Conservation (phyloP, 2,329 filamentous ascomycete species). For the Diaporthe vexans region DNA sequence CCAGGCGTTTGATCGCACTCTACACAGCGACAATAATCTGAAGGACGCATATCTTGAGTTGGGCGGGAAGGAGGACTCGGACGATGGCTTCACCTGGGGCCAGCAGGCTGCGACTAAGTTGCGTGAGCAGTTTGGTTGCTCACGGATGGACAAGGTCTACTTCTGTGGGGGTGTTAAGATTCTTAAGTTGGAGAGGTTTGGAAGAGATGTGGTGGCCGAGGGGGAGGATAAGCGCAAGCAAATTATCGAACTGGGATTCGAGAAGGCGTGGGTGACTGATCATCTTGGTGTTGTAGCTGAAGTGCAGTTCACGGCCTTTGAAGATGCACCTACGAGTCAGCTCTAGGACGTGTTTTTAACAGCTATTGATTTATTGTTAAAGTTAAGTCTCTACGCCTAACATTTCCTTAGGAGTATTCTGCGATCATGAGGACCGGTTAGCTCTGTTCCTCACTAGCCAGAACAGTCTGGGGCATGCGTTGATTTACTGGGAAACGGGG, state of each 20-base stretch:
- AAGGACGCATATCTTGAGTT: slow-evolving; percentile 66
- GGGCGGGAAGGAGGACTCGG: slow-evolving; percentile 64
- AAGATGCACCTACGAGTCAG: neutral
- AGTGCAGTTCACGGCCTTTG: neutral
- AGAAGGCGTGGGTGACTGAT: slow-evolving; percentile 64
- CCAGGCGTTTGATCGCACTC: slow-evolving; percentile 63
- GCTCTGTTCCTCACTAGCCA: no score
- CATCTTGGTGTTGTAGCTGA: slow-evolving; percentile 60
- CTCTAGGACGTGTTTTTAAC: neutral
- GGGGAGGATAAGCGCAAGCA: slow-evolving; percentile 52
- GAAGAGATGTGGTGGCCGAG: slow-evolving; percentile 58
- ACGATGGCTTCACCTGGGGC: slow-evolving; percentile 70
- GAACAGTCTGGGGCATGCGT: no score
- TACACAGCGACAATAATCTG: slow-evolving; percentile 62
- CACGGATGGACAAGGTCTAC: slow-evolving; percentile 71
- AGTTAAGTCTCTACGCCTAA: no score
- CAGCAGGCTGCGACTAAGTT: slow-evolving; percentile 61
- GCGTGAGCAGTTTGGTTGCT: slow-evolving; percentile 61
- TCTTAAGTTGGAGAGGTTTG: slow-evolving; percentile 61
- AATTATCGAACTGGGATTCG: slow-evolving; percentile 49
- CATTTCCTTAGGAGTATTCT: no score
- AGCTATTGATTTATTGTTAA: no score
- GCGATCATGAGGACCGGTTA: no score
- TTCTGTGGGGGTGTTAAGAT: slow-evolving; percentile 55
- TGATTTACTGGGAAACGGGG: no score